These are phyloP conservation scores for Colletotrichum sublineola DNA, from an alignment of 2,329 filamentous ascomycete species.

Conservation along the genomic window DNA sequence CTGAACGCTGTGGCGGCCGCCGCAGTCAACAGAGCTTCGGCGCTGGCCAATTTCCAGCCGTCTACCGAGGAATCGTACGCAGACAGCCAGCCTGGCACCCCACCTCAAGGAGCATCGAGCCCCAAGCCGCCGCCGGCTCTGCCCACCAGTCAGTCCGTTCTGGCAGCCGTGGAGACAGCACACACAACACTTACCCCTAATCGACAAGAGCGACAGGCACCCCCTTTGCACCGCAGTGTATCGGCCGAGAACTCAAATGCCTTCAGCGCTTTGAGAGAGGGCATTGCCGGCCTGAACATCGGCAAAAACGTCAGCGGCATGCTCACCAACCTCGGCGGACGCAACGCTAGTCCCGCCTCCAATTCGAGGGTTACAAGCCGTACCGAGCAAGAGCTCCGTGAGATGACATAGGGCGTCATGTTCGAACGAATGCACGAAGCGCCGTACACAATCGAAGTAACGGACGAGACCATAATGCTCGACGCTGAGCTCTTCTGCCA, in stretches of 20 bases:
- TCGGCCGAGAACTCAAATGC: slow-evolving; percentile 61
- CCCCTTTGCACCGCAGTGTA: slow-evolving; percentile 58
- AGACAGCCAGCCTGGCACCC: slow-evolving; percentile 47
- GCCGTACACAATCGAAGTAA: slow-evolving; percentile 47
- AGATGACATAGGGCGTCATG: slow-evolving; percentile 62
- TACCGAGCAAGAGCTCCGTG: slow-evolving; percentile 59
- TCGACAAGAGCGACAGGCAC: slow-evolving; percentile 44
- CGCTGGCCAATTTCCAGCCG: slow-evolving; percentile 45
- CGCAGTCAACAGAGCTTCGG: slow-evolving; percentile 54
- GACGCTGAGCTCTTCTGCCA: slow-evolving; percentile 18
- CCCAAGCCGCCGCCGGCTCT: slow-evolving; percentile 55
- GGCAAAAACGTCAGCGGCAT: slow-evolving; percentile 62
- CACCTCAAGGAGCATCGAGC: slow-evolving; percentile 46
- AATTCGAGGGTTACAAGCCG: slow-evolving; percentile 42
- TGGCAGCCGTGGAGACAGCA: slow-evolving; percentile 71
- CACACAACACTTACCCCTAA: slow-evolving; percentile 64
- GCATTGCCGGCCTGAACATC: slow-evolving; percentile 62
- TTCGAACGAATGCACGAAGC: slow-evolving; percentile 47
- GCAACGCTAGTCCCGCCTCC: slow-evolving; percentile 45
- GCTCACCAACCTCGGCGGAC: slow-evolving; percentile 52
- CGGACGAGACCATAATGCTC: slow-evolving; percentile 14
- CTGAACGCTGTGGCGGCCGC: slow-evolving; percentile 67
- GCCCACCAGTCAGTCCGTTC: slow-evolving; percentile 63
- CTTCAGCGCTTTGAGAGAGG: slow-evolving; percentile 62
- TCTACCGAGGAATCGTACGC: slow-evolving; percentile 42